A percentile compares a stretch with the other conserved stretches of the same genome.
These are phyloP conservation scores for Ananas comosus DNA, from an alignment of 176 grass and related monocot genomes.

Conservation along the genomic window DNA sequence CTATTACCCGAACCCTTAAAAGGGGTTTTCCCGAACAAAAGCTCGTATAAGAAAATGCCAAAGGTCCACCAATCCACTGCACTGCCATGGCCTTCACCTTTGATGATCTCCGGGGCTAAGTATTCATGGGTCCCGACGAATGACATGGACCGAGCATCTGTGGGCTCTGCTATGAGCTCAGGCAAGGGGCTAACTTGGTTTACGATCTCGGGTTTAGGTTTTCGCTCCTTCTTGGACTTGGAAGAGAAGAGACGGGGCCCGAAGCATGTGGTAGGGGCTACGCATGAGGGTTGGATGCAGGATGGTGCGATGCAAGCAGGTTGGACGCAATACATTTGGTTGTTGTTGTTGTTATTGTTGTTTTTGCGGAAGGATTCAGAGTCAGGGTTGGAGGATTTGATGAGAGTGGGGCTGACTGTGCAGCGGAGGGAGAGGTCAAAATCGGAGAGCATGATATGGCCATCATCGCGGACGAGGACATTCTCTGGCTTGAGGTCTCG, in stretches of 20 bases:
- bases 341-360: constrained; percentile 37
- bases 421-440: constrained; percentile 72
- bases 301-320: constrained; percentile 57
- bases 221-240: constrained; percentile 69
- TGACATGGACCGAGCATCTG: constrained; percentile 76
- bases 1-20: constrained; percentile 83
- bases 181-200: constrained; percentile 80
- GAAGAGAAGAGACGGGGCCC: constrained; percentile 64
- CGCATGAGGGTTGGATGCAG: constrained; percentile 61
- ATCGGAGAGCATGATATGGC: constrained; percentile 91
- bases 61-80: constrained; percentile 97
- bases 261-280: constrained; percentile 63
- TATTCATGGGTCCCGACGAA: constrained; percentile 93
- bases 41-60: constrained; percentile 85
- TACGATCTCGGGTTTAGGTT: constrained; percentile 59
- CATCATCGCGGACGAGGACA: constrained; percentile 74
- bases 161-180: constrained; percentile 82
- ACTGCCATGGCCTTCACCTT: constrained; percentile 88
- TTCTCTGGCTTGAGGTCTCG: constrained; percentile 91
- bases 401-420: constrained; percentile 52
- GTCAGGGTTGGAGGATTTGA: constrained; percentile 50
- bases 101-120: constrained; percentile 89
- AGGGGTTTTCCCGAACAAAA: constrained; percentile 86
- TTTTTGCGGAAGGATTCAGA: constrained; percentile 39
- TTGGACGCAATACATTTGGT: constrained; percentile 35